Evolutionary conservation across 805 yeast genomes (phyloP), one percentile per base, ranked within the genome.

Genomic region (Cyberlindnera japonica): DNA sequence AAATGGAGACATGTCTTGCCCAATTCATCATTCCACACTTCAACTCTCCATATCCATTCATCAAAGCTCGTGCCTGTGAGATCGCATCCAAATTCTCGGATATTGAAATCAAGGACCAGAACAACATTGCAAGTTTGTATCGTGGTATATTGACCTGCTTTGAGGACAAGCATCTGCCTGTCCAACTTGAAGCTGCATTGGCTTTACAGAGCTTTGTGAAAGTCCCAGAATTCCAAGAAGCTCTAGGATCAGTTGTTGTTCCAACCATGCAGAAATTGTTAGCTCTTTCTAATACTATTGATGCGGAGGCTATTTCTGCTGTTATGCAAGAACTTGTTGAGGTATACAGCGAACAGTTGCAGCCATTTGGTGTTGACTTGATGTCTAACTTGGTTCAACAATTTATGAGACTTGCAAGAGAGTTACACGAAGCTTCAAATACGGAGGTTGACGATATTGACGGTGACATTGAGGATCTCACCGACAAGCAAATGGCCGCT

Each of bases 311-410:
- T 2, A 74, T 93, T 21, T 79, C 95, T 17, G 84, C 83, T 18
- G 96, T 91, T 6, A 88, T 91, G 83, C 98, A 91, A 68, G 96
- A 90, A 54, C 83, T 93, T 58, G 97, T 91, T 22, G 96, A 90
- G 57, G 78, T 76, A 43, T 93, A 83, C 62, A 74, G 95, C 5
- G 85, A 81, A 49, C 95, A 91, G 62, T 70, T 91, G 51, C 93
- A 89, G 45, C 98, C 99, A 14, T 91, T 86, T 61, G 91, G 95
- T 27, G 69, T 78, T n/a, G 82, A 83, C 43, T 63, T 84, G 40
- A 77, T 79, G 58, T 63, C 57, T 58, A 75, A 79, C 55, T 65
- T 83, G 51, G 81, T 81, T 13, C 77, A 78, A 36, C 96, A 91
- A 57, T 87, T 90, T 55, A 55, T 85, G 54, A 70, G 74, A 48